phyloP scores from a whole-genome alignment of 2,329 filamentous ascomycete species.

The Alternaria conjuncta region DNA sequence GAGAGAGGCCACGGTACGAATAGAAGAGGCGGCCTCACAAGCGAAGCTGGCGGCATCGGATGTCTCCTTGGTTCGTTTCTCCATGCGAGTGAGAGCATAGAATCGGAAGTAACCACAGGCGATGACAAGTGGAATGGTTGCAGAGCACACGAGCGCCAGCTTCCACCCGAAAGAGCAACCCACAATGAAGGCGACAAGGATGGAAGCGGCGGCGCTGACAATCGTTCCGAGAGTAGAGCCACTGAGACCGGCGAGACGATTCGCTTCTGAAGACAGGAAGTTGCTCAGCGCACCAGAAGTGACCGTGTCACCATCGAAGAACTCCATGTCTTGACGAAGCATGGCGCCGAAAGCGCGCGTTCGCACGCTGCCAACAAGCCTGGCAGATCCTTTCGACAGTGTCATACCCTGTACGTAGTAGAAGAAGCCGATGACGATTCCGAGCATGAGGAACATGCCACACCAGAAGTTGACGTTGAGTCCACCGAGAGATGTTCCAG shows the following conservation, averaged over 20 bases:
- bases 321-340: conserved; percentile 82
- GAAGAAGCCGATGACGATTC: conserved; percentile 31
- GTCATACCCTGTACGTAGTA: conserved; percentile 41
- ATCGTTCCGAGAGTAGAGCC: conserved; percentile 89
- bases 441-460: conserved; percentile 47
- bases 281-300: conserved; percentile 84
- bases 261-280: conserved; percentile 74
- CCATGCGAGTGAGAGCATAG: conserved; percentile 81
- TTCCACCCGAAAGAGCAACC: conserved; percentile 84
- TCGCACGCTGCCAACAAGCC: conserved; percentile 81
- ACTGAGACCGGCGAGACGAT: conserved; percentile 86
- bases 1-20: conserved; percentile 91
- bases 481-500: conserved; percentile 61
- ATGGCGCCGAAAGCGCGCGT: conserved; percentile 84
- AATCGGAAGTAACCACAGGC: conserved; percentile 87
- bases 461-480: conserved; percentile 68
- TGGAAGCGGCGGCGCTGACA: conserved; percentile 77
- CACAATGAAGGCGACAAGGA: conserved; percentile 74
- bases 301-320: conserved; percentile 91
- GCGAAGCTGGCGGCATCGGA: conserved; percentile 82
- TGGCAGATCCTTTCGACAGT: conserved; percentile 65
- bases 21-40: conserved; percentile 91
- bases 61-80: conserved; percentile 81
- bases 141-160: conserved; percentile 80
- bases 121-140: conserved; percentile 78